These are phyloP conservation scores for Paramecium bursaria DNA, from an alignment of 73 alveolate species.

Conservation along the genomic window DNA sequence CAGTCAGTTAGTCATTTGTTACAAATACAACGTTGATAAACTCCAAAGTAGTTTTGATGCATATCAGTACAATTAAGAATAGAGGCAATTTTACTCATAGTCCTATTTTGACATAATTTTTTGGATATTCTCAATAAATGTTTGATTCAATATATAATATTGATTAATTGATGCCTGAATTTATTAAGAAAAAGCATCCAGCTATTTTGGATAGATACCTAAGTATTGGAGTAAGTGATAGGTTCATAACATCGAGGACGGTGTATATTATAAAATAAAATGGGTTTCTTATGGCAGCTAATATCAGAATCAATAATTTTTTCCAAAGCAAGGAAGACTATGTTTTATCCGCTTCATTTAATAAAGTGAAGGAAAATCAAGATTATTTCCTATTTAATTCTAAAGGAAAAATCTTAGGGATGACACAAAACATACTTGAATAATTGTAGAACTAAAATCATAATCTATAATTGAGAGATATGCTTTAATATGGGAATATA, in stretches of 20 bases:
- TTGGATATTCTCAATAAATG: neutral
- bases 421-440: neutral
- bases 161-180: conserved; percentile 44
- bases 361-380: conserved; percentile 19
- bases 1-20: neutral
- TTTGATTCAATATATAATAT: neutral
- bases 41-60: neutral
- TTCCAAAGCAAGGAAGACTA: conserved; percentile 34
- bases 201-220: neutral
- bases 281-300: neutral
- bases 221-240: neutral
- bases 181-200: conserved; percentile 2
- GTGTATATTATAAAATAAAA: neutral
- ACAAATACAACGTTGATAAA: neutral
- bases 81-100: neutral
- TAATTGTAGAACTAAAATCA: too few species aligned
- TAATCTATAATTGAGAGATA: too few species aligned
- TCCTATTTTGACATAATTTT: neutral
- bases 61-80: neutral
- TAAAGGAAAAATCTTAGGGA: conserved; percentile 33
- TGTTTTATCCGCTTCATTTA: conserved; percentile 37
- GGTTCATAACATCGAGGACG: conserved; percentile 18
- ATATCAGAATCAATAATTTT: conserved; percentile 30
- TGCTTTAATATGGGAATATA: neutral
- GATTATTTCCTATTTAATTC: conserved; percentile 3